Conservation (phyloP, 768 basidiomycete species). For the Boletus tomentosulus region DNA sequence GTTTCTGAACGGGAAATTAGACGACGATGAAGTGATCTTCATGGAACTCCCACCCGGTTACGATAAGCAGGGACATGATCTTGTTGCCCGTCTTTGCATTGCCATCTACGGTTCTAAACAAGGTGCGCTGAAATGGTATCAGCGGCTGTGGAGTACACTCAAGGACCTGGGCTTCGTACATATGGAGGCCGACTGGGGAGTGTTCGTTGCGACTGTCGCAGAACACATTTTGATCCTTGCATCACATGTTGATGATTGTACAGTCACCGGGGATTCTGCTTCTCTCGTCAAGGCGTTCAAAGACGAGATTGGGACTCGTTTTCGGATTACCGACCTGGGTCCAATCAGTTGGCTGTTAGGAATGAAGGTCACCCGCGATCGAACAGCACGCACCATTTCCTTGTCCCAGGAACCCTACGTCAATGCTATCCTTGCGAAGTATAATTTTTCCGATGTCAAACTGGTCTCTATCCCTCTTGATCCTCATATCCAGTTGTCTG, state of each 20-base stretch:
- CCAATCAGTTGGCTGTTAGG: background rate
- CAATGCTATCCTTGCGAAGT: too few relatives aligned
- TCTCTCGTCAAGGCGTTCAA: background rate
- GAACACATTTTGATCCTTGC: background rate
- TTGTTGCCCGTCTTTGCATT: background rate
- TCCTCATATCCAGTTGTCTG: too few relatives aligned
- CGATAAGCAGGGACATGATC: background rate
- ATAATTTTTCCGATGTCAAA: too few relatives aligned
- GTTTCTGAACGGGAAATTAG: too few relatives aligned
- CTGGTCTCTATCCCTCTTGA: too few relatives aligned
- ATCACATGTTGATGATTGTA: constrained; percentile 3
- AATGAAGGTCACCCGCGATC: too few relatives aligned
- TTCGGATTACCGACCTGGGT: background rate
- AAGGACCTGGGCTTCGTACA: background rate
- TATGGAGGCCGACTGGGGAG: background rate
- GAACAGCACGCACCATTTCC: too few relatives aligned
- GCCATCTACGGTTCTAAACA: constrained; percentile 3
- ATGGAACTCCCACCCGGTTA: background rate
- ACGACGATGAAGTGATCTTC: background rate
- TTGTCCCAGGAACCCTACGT: too few relatives aligned
- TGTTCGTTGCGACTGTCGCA: background rate
- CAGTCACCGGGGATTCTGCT: background rate
- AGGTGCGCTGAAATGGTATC: constrained; percentile 3
- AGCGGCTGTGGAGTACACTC: background rate
- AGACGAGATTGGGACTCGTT: background rate